Base-by-base conservation (phyloP, 2,329 filamentous ascomycete genomes). In the Phyllosticta citrichinensis region DNA sequence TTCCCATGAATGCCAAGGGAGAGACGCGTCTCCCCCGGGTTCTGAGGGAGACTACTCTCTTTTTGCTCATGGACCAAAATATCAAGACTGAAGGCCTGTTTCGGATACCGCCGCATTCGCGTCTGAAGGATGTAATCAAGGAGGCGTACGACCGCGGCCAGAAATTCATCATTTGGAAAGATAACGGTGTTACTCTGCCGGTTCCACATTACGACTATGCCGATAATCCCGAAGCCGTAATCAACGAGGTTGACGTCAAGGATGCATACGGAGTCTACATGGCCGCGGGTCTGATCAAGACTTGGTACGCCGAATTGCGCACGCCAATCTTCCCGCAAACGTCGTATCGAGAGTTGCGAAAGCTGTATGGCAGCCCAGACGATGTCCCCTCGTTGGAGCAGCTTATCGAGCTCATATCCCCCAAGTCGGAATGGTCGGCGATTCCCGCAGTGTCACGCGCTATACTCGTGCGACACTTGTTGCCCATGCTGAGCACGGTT, bases 91-190 rank as follows among this genome's bases (percentile, higher is more conserved):
- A 83, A 68, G 81, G 81, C 12, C 65, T 83, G 5, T 83, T 83
- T 65, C 74, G 81, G 11, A 77, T 83, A 6, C 78, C 80, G 12
- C 77, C 80, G 3, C 79, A 81, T 62, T 74, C 75, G 1, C 76
- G 77, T 27, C 69, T 81, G 12, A 72, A 79, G 52, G 78, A 80
- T 22, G 73, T 81, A 2, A 69, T 82, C 51, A 78, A 76, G 60
- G 81, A 83, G 63, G 79, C 80, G 5, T 83, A 83, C 62, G 79
- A 83, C 67, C 71, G 81, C 52, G 78, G 79, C 20, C 81, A 83
- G 64, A 76, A 78, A 62, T 81, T 78, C 65, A 79, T 81, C 53
- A 69, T 82, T 5, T 81, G 77, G 78, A 80, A 80, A 64, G 76
- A 80, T 65, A 72, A 73, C 58, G 66, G 66, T 25, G 66, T 67